Evolutionary conservation across 176 grass and related monocot genomes (phyloP), one percentile per base, ranked within the genome.

Genomic region (Avena atlantica): DNA sequence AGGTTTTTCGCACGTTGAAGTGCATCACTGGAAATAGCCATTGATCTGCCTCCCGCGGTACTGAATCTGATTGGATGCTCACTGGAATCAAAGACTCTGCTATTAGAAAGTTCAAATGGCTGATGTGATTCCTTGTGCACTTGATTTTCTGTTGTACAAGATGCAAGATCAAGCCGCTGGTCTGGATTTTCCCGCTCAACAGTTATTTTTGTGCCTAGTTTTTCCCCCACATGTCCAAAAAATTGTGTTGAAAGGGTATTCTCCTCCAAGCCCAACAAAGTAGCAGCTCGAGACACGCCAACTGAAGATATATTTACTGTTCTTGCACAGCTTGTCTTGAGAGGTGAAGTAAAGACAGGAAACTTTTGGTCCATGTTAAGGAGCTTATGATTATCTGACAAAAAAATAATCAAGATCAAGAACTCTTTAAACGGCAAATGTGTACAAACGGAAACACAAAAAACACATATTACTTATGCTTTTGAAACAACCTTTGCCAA

Each of bases 241-340:
- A 90, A 50, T 90, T 95, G 90, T 52, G 86, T 65, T 48, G 91
- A 92, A 82, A 94, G 52, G 45, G 90, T 84, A 79, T 89, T 84
- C 76, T 87, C 88, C 67, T 95, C 90, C 88, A 95, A 86, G 24
- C 96, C 91, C 89, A 95, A 82, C 81, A 98, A 92, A 76, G 86
- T 88, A 84, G 93, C 88, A 87, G 93, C 96, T 75, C 84, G 89
- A 84, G 88, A 85, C 55, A 98, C 86, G 66, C 89, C 91, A 76
- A 79, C 44, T 78, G 90, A 92, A 95, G 91, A 88, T 78, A 98
- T 14, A 78, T 92, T 95, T 79, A 93, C 88, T 82, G 78, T 88
- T 89, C 80, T 91, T 80, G 80, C 31, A 69, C 4, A 84, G 77
- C 29, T 86, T 91, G 79, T 92, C 85, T 94, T 89, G 76, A 98